Conservation (phyloP, 176 grass and related monocot genomes). For the Zea luxurians region DNA sequence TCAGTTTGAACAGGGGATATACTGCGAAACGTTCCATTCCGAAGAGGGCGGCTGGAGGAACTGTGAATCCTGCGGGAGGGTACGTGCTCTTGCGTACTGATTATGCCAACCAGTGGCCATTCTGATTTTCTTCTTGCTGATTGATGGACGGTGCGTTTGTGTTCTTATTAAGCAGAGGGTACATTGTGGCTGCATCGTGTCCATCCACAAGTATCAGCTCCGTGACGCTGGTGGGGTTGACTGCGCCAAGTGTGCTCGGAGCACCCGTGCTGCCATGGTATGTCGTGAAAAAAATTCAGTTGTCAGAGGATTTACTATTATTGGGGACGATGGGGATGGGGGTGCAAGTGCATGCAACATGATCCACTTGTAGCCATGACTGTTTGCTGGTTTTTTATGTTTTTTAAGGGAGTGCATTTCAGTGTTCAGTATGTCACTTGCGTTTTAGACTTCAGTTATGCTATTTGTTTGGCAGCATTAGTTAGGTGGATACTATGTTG, state of each 20-base stretch:
- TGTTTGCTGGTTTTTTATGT: not conserved
- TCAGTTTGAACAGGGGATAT: slow-evolving; percentile 83
- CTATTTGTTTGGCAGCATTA: slow-evolving; percentile 41
- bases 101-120: not conserved
- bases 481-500: slow-evolving; percentile 18
- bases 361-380: not conserved
- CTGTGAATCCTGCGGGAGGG: slow-evolving; percentile 91
- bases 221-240: slow-evolving; percentile 95
- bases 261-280: slow-evolving; percentile 47
- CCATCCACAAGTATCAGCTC: slow-evolving; percentile 61
- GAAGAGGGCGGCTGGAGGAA: slow-evolving; percentile 91
- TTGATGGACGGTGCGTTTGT: slow-evolving; percentile 1
- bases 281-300: not conserved
- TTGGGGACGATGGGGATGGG: not conserved
- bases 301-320: slow-evolving; percentile 28
- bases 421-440: not conserved
- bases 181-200: slow-evolving; percentile 98
- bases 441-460: not conserved
- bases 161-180: slow-evolving; percentile 56
- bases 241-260: slow-evolving; percentile 71
- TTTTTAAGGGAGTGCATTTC: not conserved
- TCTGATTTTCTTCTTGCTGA: slow-evolving; percentile 18
- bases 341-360: not conserved
- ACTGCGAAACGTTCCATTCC: slow-evolving; percentile 90
- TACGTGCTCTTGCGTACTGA: slow-evolving; percentile 40